Evolutionary conservation across 768 basidiomycete genomes (phyloP).

Genomic region (Boletus sp.): DNA sequence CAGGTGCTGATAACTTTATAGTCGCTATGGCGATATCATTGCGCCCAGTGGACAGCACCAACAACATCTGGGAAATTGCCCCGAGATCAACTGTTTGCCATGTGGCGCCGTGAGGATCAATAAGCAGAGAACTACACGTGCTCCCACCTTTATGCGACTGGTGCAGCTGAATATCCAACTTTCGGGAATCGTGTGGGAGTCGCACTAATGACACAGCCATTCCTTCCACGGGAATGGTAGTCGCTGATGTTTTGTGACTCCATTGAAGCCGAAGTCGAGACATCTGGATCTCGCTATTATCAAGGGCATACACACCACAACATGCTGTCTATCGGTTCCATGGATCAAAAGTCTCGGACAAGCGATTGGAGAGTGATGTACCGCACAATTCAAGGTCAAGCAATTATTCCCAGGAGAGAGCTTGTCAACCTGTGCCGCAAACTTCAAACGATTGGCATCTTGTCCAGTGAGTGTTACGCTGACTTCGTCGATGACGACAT

Average conservation of each 20-base stretch:
- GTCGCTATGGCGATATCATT: conserved; percentile 58
- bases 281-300: conserved; percentile 64
- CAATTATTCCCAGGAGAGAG: conserved; percentile 60
- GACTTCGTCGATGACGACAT: conserved; percentile 60
- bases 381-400: conserved; percentile 67
- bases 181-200: conserved; percentile 60
- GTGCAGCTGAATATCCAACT: conserved; percentile 60
- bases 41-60: conserved; percentile 64
- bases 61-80: conserved; percentile 48
- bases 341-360: not conserved
- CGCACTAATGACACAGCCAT: conserved; percentile 47
- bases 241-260: conserved; percentile 40
- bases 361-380: conserved; percentile 37
- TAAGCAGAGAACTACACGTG: conserved; percentile 13
- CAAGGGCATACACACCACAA: conserved; percentile 65
- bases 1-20: conserved; percentile 54
- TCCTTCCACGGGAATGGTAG: conserved; percentile 22
- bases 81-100: conserved; percentile 61
- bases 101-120: conserved; percentile 1
- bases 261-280: conserved; percentile 68
- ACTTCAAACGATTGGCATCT: conserved; percentile 62
- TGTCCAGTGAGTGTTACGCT: conserved; percentile 58
- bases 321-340: conserved; percentile 50
- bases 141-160: conserved; percentile 46
- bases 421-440: conserved; percentile 39